A percentile compares a stretch with the other conserved stretches of the same genome.
These are phyloP conservation scores for Aegilops longissima DNA, from an alignment of 176 grass and related monocot species.

Conservation along the genomic window DNA sequence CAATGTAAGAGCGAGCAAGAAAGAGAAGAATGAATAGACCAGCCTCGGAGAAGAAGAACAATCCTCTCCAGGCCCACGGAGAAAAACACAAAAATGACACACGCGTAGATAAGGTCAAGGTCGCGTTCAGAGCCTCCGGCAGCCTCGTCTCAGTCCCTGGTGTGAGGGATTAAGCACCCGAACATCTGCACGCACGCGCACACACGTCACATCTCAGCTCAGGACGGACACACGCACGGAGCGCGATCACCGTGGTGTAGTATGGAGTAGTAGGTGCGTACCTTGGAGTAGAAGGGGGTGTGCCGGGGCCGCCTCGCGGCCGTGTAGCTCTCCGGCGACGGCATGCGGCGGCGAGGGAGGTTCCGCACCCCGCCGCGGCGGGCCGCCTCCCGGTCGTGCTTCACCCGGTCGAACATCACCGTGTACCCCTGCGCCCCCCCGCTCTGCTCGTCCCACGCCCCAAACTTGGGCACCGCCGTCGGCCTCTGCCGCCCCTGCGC, in stretches of 20 bases:
- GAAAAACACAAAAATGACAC: neutral
- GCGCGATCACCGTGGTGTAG: no score
- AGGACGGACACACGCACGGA: neutral
- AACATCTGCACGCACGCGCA: constrained; percentile 32
- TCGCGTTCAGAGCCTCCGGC: neutral
- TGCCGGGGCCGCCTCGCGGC: constrained; percentile 10
- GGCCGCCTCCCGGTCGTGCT: constrained; percentile 49
- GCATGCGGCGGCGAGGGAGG: constrained; percentile 26
- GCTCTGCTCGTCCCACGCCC: constrained; percentile 62
- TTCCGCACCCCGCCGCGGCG: constrained; percentile 21
- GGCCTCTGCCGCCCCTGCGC: constrained; percentile 37
- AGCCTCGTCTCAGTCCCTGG: neutral
- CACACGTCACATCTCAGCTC: neutral
- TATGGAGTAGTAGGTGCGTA: neutral
- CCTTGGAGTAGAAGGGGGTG: constrained; percentile 51
- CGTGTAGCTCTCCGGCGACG: constrained; percentile 38
- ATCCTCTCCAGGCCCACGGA: neutral
- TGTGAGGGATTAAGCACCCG: constrained; percentile 30
- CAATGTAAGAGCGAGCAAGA: neutral
- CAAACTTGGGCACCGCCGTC: constrained; percentile 58
- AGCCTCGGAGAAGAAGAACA: neutral
- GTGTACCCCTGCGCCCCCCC: constrained; percentile 56
- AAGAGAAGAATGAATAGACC: neutral
- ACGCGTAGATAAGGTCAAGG: neutral
- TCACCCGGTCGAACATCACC: constrained; percentile 69